Evolutionary conservation across 495 filamentous ascomycete genomes (phyloP).

Genomic region (Lepidopterella palustris): DNA sequence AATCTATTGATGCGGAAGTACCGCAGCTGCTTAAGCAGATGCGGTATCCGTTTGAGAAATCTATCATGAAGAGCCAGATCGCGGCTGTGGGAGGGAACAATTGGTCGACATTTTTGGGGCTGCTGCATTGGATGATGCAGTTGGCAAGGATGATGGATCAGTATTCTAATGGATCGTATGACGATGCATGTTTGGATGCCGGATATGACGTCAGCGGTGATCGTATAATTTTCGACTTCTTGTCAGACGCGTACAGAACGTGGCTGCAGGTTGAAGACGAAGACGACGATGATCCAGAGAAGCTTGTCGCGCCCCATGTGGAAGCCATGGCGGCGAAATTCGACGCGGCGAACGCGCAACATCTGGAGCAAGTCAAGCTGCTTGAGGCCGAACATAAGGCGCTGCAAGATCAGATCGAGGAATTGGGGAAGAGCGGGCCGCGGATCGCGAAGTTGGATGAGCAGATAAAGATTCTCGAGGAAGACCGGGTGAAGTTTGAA

Average conservation of each 20-base stretch:
- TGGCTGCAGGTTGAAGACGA: slow-evolving; percentile 75
- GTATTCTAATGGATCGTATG: slow-evolving; percentile 67
- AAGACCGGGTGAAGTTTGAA: slow-evolving; percentile 86
- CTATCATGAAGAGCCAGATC: slow-evolving; percentile 91
- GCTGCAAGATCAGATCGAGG: slow-evolving; percentile 75
- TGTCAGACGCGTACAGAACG: slow-evolving; percentile 81
- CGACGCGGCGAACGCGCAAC: slow-evolving; percentile 69
- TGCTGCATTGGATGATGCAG: slow-evolving; percentile 99
- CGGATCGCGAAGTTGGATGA: slow-evolving; percentile 78
- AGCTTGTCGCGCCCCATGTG: slow-evolving; percentile 71
- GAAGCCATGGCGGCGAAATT: slow-evolving; percentile 87
- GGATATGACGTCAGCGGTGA: slow-evolving; percentile 83
- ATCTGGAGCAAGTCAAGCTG: slow-evolving; percentile 70
- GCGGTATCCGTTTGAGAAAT: slow-evolving; percentile 88
- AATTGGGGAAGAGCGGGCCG: slow-evolving; percentile 74
- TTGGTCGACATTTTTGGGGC: slow-evolving; percentile 86
- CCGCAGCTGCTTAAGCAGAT: slow-evolving; percentile 84
- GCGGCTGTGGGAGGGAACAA: slow-evolving; percentile 91
- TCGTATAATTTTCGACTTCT: slow-evolving; percentile 86
- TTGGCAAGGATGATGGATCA: slow-evolving; percentile 83
- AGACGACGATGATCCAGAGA: slow-evolving; percentile 76
- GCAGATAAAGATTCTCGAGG: slow-evolving; percentile 78
- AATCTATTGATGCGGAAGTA: slow-evolving; percentile 89
- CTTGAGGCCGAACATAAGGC: slow-evolving; percentile 77
- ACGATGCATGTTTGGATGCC: slow-evolving; percentile 78